Percentiles rank a stretch among this genome's conserved stretches.
Evolutionary conservation across 2,329 filamentous ascomycete genomes (phyloP).

Genomic region (Colletotrichum karsti): DNA sequence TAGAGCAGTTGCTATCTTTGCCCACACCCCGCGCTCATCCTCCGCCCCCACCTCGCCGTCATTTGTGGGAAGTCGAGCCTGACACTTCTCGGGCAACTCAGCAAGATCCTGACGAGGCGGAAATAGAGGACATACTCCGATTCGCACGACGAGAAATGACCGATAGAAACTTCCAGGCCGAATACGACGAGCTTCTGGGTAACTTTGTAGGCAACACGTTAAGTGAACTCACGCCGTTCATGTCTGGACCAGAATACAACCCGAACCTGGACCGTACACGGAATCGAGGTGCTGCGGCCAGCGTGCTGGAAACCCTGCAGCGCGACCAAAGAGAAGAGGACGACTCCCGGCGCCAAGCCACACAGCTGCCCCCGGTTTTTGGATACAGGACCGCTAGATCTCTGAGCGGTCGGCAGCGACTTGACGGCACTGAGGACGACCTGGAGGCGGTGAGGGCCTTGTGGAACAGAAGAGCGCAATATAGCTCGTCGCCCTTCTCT

Average conservation of each 20-base stretch:
- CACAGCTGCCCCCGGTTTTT: constrained; percentile 16
- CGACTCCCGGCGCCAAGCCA: constrained; percentile 4
- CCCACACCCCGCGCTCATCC: constrained; percentile 4
- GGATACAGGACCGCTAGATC: constrained; percentile 8
- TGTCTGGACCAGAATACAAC: constrained; percentile 16
- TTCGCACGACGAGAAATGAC: constrained; percentile 22
- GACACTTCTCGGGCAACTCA: neutral
- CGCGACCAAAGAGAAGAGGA: constrained; percentile 23
- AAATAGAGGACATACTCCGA: neutral
- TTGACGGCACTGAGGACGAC: constrained; percentile 23
- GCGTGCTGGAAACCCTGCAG: constrained; percentile 11
- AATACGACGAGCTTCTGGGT: constrained; percentile 28
- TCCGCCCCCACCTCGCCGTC: constrained; percentile 3
- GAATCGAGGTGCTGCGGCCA: neutral
- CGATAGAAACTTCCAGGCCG: constrained; percentile 27
- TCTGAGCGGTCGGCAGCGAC: constrained; percentile 16
- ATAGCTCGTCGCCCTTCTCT: constrained; percentile 28
- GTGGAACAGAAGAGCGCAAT: constrained; percentile 27
- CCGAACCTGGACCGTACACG: neutral
- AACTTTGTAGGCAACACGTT: constrained; percentile 23
- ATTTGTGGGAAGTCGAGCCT: constrained; percentile 14
- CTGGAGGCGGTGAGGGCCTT: constrained; percentile 27
- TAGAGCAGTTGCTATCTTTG: constrained; percentile 39
- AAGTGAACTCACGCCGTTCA: constrained; percentile 18
- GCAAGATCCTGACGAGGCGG: neutral